Evolutionary conservation across 495 filamentous ascomycete species (phyloP), one percentile per base, ranked within the genome.

Genomic region (Penicillium waksmanii): DNA sequence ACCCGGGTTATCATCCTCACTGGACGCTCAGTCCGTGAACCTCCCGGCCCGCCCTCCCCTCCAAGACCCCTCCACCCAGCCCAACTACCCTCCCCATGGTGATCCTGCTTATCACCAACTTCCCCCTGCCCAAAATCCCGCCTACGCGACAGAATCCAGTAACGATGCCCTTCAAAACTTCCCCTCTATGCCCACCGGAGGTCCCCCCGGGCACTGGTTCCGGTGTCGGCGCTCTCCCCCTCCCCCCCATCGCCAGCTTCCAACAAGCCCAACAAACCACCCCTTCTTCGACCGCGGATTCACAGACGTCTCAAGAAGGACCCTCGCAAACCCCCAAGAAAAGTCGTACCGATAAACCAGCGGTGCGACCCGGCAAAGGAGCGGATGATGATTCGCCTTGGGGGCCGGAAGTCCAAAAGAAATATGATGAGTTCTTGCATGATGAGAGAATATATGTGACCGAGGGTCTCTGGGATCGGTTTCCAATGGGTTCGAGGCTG

Each of bases 401-500:
- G 82, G 78, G 78, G 43, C 81, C 82, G 23, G 84, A 89, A 15
- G 77, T 85, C 18, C 85, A 94, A 66, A 87, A 87, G 68, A 82
- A 81, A 48, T 98, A 92, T 73, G 91, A 96, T 51, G 82, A 87
- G 35, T 98, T 97, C 69, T 76, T 95, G 11, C 82, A 84, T 47
- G 83, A 92, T 59, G 92, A 96, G 73, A 80, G 90, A 56, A 78
- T 82, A 34, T 93, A 93, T 69, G 90, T 96, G 33, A 86, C 83
- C 9, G 93, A 97, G 63, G 95, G 92, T 52, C 87, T 92, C 58
- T 98, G 94, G 95, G 92, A 98, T 69, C 86, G 87, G 55, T 98
- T 98, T 66, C 94, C 94, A 0, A 77, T 87, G 17, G 89, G 88
- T 0, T 96, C 92, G 2, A 80, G 95, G 61, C 75, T 98, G 6